Percentiles rank a stretch among this genome's conserved stretches.
Conservation (phyloP, 768 basidiomycete genomes). For the Lactarius sp. region DNA sequence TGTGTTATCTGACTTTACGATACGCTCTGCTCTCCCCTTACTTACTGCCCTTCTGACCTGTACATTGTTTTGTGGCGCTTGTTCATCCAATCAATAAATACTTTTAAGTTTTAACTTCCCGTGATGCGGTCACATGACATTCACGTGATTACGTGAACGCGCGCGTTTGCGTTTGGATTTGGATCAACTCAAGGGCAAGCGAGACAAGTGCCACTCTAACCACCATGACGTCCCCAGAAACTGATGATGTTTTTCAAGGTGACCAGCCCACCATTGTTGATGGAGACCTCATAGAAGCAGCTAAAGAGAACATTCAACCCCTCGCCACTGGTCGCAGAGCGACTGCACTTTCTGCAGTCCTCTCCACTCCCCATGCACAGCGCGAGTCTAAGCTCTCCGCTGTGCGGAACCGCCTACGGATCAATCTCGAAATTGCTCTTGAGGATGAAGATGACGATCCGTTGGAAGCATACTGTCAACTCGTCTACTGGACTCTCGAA, state of each 20-base stretch:
- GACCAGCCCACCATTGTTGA: constrained; percentile 55
- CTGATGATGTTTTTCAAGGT: constrained; percentile 39
- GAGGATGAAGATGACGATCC: constrained; percentile 72
- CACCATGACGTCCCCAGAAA: constrained; percentile 5
- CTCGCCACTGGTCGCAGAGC: constrained; percentile 75
- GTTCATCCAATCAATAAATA: background rate
- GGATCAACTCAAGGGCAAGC: background rate
- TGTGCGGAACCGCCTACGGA: constrained; percentile 59
- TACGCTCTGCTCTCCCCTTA: constrained; percentile 7
- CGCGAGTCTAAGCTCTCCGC: constrained; percentile 65
- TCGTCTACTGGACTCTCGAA: constrained; percentile 90
- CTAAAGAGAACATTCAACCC: constrained; percentile 85
- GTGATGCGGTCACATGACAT: constrained; percentile 19
- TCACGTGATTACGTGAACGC: constrained; percentile 13
- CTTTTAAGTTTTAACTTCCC: background rate
- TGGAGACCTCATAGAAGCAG: constrained; percentile 74
- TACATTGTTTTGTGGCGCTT: background rate
- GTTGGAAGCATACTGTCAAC: constrained; percentile 77
- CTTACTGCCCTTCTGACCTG: constrained; percentile 1
- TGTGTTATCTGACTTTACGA: constrained; percentile 14
- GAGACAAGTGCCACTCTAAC: background rate
- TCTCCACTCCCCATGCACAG: constrained; percentile 72
- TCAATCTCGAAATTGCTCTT: constrained; percentile 69
- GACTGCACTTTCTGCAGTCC: constrained; percentile 66
- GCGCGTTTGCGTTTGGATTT: too few species aligned